Percentiles rank a stretch among this genome's conserved stretches.
These are phyloP conservation scores for Melastoma malabathricum DNA, from an alignment of 345 rosid genomes.

Conservation along the genomic window DNA sequence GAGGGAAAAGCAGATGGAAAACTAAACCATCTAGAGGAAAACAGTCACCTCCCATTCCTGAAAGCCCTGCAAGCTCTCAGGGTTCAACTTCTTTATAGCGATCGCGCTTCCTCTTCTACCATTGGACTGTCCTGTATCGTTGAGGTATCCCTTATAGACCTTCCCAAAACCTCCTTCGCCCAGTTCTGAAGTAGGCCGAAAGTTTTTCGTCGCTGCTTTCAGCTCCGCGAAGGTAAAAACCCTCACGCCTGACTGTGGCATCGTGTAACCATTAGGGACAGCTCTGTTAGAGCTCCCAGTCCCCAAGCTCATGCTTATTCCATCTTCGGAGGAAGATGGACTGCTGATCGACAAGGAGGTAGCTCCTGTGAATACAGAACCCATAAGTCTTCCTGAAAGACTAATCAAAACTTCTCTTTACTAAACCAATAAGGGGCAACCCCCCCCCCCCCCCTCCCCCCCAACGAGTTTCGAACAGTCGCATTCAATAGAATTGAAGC, in stretches of 20 bases:
- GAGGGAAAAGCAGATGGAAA: not conserved
- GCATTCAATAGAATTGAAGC: too few relatives aligned
- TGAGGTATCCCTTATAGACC: constrained; percentile 6
- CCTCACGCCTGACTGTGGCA: not conserved
- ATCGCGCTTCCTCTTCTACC: not conserved
- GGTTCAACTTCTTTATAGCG: not conserved
- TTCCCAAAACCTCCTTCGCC: constrained; percentile 7
- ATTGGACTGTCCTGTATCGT: not conserved
- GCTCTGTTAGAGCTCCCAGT: not conserved
- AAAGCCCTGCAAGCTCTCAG: not conserved
- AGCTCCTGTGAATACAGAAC: constrained; percentile 6
- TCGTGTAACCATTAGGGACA: constrained; percentile 4
- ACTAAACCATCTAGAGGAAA: not conserved
- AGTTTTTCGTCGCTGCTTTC: constrained; percentile 3
- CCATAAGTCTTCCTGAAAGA: not conserved
- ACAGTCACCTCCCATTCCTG: constrained; percentile 2
- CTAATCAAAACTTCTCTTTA: not conserved
- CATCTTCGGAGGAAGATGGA: constrained; percentile 9
- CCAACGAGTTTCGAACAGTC: too few relatives aligned
- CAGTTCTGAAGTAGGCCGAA: not conserved
- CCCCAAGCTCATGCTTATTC: constrained; percentile 8
- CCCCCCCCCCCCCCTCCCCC: too few relatives aligned
- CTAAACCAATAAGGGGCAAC: too few relatives aligned
- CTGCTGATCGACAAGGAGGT: constrained; percentile 13
- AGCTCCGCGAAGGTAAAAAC: constrained; percentile 5